A percentile compares a stretch with the other conserved stretches of the same genome.
These are phyloP conservation scores for Knufia petricola DNA, from an alignment of 2,329 filamentous ascomycete genomes.

Conservation along the genomic window DNA sequence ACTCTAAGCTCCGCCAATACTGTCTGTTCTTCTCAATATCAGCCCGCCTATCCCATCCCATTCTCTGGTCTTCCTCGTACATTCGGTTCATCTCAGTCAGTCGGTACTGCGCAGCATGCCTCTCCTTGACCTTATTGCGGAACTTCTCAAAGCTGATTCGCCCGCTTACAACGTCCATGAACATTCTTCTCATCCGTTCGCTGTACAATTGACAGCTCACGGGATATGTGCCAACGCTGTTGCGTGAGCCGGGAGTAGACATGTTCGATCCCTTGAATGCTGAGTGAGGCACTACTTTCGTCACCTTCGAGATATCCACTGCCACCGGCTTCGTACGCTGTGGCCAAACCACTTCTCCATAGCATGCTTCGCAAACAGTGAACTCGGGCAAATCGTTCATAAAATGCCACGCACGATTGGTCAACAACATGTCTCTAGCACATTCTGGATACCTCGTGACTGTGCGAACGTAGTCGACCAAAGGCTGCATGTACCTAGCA, in stretches of 20 bases:
- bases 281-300: conserved; percentile 43
- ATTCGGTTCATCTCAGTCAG: conserved; percentile 48
- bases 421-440: conserved; percentile 50
- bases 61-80: conserved; percentile 48
- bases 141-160: conserved; percentile 57
- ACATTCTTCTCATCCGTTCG: conserved; percentile 64
- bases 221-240: conserved; percentile 26
- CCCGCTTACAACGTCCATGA: conserved; percentile 55
- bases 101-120: conserved; percentile 48
- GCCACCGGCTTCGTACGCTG: conserved; percentile 49
- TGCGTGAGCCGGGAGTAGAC: background rate
- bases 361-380: conserved; percentile 81
- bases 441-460: conserved; percentile 55
- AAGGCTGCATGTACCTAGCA: conserved; percentile 39
- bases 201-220: conserved; percentile 70
- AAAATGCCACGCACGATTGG: conserved; percentile 63
- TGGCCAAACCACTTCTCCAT: conserved; percentile 67
- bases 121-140: conserved; percentile 49
- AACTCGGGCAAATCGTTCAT: conserved; percentile 67
- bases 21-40: conserved; percentile 41
- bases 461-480: conserved; percentile 55
- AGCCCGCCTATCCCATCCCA: conserved; percentile 42
- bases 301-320: conserved; percentile 53
- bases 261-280: background rate
- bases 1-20: conserved; percentile 47